Evolutionary conservation across 495 filamentous ascomycete species (phyloP).

Genomic region (Penicillium canariense): DNA sequence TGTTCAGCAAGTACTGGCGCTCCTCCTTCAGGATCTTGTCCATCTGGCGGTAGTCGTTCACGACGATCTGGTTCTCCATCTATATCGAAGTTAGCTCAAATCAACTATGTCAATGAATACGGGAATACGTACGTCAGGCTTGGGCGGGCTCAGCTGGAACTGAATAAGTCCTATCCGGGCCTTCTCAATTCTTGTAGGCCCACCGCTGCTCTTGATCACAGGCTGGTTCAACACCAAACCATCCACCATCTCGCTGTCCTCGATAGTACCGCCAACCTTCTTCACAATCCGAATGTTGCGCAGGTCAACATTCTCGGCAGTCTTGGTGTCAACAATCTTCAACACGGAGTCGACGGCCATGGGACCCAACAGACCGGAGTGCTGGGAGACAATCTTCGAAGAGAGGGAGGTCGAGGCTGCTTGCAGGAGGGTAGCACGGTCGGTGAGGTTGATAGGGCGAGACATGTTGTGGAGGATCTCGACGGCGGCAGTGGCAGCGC

Average conservation of each 20-base stretch:
- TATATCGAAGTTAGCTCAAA: slow-evolving; percentile 28
- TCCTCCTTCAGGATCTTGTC: slow-evolving; percentile 99
- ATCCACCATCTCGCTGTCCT: slow-evolving; percentile 96
- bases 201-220: slow-evolving; percentile 90
- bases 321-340: slow-evolving; percentile 91
- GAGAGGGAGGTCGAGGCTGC: slow-evolving; percentile 96
- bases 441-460: slow-evolving; percentile 83
- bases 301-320: slow-evolving; percentile 92
- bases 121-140: slow-evolving; percentile 77
- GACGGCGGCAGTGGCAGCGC: slow-evolving; percentile 84
- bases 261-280: slow-evolving; percentile 97
- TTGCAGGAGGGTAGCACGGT: slow-evolving; percentile 87
- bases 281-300: slow-evolving; percentile 95
- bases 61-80: slow-evolving; percentile 99
- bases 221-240: slow-evolving; percentile 89
- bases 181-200: slow-evolving; percentile 93
- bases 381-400: slow-evolving; percentile 97
- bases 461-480: slow-evolving; percentile 93
- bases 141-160: slow-evolving; percentile 96
- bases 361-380: slow-evolving; percentile 85
- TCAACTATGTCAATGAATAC: background rate
- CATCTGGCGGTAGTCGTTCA: slow-evolving; percentile 99
- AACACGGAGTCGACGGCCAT: slow-evolving; percentile 97
- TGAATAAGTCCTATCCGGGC: slow-evolving; percentile 95
- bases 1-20: slow-evolving; percentile 93